Evolutionary conservation across 805 yeast genomes (phyloP).

Genomic region (Candida maesae): DNA sequence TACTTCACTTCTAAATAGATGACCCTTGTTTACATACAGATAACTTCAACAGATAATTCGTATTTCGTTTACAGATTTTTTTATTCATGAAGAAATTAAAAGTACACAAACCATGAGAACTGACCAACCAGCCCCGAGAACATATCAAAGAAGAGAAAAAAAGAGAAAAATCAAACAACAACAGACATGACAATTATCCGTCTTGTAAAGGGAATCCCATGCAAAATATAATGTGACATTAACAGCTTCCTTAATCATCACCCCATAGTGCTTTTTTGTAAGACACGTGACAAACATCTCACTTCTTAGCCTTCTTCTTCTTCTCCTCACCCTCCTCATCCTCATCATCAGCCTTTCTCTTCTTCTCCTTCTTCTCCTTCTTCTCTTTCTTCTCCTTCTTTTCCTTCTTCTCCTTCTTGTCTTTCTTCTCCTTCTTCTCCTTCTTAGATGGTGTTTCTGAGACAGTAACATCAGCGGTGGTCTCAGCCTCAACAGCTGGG

Average conservation of each 20-base stretch:
- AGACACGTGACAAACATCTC: not conserved
- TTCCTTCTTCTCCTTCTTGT: slow-evolving; percentile 52
- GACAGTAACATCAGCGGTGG: slow-evolving; percentile 18
- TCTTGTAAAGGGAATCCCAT: slow-evolving; percentile 13
- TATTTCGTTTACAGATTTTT: slow-evolving; percentile 1
- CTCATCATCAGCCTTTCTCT: slow-evolving; percentile 59
- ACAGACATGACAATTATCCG: slow-evolving; percentile 3
- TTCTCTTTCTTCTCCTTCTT: slow-evolving; percentile 41
- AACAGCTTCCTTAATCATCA: slow-evolving; percentile 1
- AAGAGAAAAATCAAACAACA: no score
- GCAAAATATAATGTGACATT: slow-evolving; percentile 12
- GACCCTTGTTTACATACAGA: no score
- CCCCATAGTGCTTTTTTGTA: not conserved
- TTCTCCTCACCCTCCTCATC: slow-evolving; percentile 47
- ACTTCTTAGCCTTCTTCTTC: slow-evolving; percentile 43
- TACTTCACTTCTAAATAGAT: no score
- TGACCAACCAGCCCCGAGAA: slow-evolving; percentile 4
- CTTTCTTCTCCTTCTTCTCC: slow-evolving; percentile 53
- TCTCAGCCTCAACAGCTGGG: slow-evolving; percentile 29
- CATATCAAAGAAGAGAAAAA: no score
- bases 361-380: slow-evolving; percentile 38
- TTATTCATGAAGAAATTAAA: slow-evolving; percentile 14
- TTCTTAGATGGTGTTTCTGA: slow-evolving; percentile 40
- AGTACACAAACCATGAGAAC: slow-evolving; percentile 10
- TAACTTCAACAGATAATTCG: no score